Conservation (phyloP, 805 yeast genomes). For the Gaillardinia entomophila region DNA sequence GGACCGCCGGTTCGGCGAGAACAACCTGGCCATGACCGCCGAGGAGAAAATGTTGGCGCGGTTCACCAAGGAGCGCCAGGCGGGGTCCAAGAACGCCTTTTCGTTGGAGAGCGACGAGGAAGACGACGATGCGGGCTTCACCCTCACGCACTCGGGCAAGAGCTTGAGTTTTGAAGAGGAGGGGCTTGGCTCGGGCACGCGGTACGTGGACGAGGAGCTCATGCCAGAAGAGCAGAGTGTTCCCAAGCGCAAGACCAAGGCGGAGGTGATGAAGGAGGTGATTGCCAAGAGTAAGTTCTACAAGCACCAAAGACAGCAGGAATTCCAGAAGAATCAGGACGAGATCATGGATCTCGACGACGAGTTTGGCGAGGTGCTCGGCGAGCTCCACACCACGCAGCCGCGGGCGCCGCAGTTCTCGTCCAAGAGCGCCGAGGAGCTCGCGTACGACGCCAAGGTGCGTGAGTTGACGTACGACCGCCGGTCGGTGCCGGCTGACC, state of each 20-base stretch:
- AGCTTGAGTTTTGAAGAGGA: constrained; percentile 31
- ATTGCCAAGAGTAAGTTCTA: constrained; percentile 77
- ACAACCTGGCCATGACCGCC: constrained; percentile 57
- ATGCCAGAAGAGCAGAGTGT: constrained; percentile 27
- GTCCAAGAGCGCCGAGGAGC: constrained; percentile 36
- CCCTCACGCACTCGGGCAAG: constrained; percentile 77
- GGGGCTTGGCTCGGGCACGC: constrained; percentile 21
- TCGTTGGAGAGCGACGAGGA: constrained; percentile 71
- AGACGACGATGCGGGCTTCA: constrained; percentile 46
- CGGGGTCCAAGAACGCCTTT: constrained; percentile 44
- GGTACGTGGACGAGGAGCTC: constrained; percentile 35
- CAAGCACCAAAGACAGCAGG: constrained; percentile 68
- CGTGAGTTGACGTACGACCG: constrained; percentile 63
- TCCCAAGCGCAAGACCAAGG: constrained; percentile 65
- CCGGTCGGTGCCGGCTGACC: constrained; percentile 75
- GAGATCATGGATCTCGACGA: constrained; percentile 67
- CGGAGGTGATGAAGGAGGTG: constrained; percentile 81
- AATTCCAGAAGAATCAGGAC: constrained; percentile 54
- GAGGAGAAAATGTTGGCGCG: constrained; percentile 96
- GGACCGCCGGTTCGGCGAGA: constrained; percentile 92
- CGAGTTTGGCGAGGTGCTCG: constrained; percentile 64
- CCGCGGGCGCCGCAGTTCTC: constrained; percentile 15
- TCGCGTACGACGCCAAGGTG: constrained; percentile 61
- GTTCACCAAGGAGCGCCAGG: constrained; percentile 82
- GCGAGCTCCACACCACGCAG: constrained; percentile 33